These are phyloP conservation scores for Phialocephala subalpina DNA, from an alignment of 2,329 filamentous ascomycete species.

Conservation along the genomic window DNA sequence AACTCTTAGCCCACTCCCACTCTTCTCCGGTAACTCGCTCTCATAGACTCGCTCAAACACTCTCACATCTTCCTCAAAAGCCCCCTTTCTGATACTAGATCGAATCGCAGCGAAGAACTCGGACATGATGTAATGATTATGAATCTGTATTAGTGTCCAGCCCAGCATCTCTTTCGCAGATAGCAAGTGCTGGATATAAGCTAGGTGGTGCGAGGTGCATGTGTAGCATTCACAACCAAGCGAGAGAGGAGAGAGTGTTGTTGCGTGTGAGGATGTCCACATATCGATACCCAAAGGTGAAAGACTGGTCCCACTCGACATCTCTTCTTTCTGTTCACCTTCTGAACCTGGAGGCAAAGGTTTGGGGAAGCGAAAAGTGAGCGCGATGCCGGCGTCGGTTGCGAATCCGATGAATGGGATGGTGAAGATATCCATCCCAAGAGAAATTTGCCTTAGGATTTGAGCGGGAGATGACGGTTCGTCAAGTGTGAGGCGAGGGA, in stretches of 20 bases:
- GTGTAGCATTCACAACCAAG: slow-evolving; percentile 80
- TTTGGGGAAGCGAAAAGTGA: slow-evolving; percentile 79
- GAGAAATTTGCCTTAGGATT: slow-evolving; percentile 75
- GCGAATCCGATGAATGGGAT: slow-evolving; percentile 76
- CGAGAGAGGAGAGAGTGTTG: slow-evolving; percentile 68
- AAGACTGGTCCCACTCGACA: slow-evolving; percentile 26
- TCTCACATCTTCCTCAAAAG: slow-evolving; percentile 63
- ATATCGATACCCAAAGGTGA: slow-evolving; percentile 78
- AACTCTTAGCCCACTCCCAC: slow-evolving; percentile 79
- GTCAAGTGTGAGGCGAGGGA: slow-evolving; percentile 81
- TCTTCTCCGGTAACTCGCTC: slow-evolving; percentile 73
- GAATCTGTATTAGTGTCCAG: slow-evolving; percentile 91
- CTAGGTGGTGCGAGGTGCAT: slow-evolving; percentile 83
- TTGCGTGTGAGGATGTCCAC: slow-evolving; percentile 70
- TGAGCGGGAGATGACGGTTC: slow-evolving; percentile 76
- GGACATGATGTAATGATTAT: slow-evolving; percentile 81
- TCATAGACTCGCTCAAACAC: slow-evolving; percentile 67
- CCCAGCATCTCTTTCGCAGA: slow-evolving; percentile 95
- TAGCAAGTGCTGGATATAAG: slow-evolving; percentile 88
- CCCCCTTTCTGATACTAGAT: slow-evolving; percentile 61
- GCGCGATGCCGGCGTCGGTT: slow-evolving; percentile 86
- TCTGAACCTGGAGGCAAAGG: slow-evolving; percentile 31
- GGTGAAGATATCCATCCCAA: slow-evolving; percentile 83
- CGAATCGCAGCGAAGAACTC: slow-evolving; percentile 79
- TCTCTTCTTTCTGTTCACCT: no score